Percentiles rank a stretch among this genome's conserved stretches.
phyloP scores from a whole-genome alignment of 2,329 filamentous ascomycete species.

The Aspergillus alliaceus region DNA sequence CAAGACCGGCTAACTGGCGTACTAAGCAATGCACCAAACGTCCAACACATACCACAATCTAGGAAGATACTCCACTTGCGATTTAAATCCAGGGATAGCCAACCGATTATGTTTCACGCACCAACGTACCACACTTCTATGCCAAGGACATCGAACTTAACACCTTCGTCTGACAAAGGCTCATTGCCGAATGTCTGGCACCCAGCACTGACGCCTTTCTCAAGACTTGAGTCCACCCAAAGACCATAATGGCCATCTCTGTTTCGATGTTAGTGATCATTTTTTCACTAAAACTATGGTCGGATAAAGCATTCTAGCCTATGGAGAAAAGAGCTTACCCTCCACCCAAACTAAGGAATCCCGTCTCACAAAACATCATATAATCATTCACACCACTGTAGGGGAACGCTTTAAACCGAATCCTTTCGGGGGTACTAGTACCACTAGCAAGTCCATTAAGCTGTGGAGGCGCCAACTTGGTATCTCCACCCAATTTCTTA shows the following conservation, averaged over 20 bases:
- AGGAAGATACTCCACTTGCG: not conserved
- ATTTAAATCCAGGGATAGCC: not conserved
- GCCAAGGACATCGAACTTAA: conserved; percentile 86
- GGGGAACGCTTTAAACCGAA: conserved; percentile 95
- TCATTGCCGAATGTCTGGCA: conserved; percentile 96
- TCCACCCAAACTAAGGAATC: conserved; percentile 83
- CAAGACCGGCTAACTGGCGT: not conserved
- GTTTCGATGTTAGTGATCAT: not conserved
- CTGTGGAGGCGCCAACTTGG: conserved; percentile 17
- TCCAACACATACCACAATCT: not conserved
- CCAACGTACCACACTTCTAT: conserved; percentile 95
- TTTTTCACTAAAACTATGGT: not conserved
- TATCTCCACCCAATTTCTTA: conserved; percentile 22
- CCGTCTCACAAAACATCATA: conserved; percentile 86
- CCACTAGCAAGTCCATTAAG: conserved; percentile 35
- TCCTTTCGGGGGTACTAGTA: conserved; percentile 65
- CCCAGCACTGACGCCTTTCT: conserved; percentile 76
- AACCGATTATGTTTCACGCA: conserved; percentile 22
- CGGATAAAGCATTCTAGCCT: conserved; percentile 18
- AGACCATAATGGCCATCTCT: conserved; percentile 84
- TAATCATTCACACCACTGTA: conserved; percentile 97
- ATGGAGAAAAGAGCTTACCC: conserved; percentile 50
- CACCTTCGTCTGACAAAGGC: conserved; percentile 85
- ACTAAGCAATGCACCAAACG: not conserved
- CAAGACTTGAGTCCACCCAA: conserved; percentile 85